phyloP scores from a whole-genome alignment of 2,329 filamentous ascomycete genomes.

The Chlorencoelia australis region DNA sequence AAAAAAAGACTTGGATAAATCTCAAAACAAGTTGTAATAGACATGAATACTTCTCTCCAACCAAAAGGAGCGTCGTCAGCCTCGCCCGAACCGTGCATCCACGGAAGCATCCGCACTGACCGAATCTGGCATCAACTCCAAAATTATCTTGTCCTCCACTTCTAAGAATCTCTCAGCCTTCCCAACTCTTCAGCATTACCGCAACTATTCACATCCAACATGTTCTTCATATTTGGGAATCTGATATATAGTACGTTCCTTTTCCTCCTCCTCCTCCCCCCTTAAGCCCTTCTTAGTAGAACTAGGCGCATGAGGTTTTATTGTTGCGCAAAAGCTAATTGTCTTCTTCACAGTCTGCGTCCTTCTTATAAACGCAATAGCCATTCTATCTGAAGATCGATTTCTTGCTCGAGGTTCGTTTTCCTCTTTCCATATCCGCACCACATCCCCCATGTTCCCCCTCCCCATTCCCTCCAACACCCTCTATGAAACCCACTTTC shows the following conservation, averaged over 20 bases:
- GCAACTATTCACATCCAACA: conserved; percentile 33
- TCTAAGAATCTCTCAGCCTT: conserved; percentile 1
- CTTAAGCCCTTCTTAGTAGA: conserved; percentile 1
- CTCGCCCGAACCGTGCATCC: neutral
- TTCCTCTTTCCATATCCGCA: neutral
- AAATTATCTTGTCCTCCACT: neutral
- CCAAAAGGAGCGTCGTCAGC: too few species aligned
- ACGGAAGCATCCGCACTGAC: neutral
- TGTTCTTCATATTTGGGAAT: conserved; percentile 59
- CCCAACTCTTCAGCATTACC: neutral
- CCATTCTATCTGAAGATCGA: conserved; percentile 87
- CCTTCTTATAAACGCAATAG: conserved; percentile 87
- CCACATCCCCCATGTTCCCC: neutral
- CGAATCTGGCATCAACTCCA: conserved; percentile 6
- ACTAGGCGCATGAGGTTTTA: neutral
- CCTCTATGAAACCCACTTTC: neutral
- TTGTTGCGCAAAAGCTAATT: neutral
- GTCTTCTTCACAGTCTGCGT: conserved; percentile 49
- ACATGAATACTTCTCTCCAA: too few species aligned
- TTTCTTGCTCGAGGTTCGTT: conserved; percentile 69
- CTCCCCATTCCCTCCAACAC: neutral
- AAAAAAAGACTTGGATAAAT: neutral
- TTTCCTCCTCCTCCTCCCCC: neutral
- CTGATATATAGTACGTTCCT: conserved; percentile 56
- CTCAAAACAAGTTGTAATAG: neutral